A percentile compares a stretch with the other conserved stretches of the same genome.
Conservation (phyloP, 768 basidiomycete genomes). For the Suillus subluteus region DNA sequence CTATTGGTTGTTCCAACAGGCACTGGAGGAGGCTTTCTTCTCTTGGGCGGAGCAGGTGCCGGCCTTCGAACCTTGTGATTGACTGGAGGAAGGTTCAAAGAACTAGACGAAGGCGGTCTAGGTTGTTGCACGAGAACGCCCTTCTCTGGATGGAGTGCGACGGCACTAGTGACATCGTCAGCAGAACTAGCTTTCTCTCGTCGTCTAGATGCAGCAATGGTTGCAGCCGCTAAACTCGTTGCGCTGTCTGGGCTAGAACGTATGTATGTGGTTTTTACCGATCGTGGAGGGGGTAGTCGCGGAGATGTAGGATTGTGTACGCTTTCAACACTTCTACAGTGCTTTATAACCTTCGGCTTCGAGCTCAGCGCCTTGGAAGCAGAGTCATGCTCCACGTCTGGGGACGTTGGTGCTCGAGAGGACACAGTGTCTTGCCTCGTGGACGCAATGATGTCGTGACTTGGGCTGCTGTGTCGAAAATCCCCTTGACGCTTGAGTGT, state of each 20-base stretch:
- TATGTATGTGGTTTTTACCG: conserved; percentile 40
- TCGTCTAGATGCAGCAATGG: conserved; percentile 20
- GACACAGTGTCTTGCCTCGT: conserved; percentile 38
- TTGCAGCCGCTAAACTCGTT: conserved; percentile 33
- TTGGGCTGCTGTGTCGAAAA: conserved; percentile 45
- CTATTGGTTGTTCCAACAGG: conserved; percentile 53
- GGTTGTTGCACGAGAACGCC: conserved; percentile 20
- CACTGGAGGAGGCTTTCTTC: conserved; percentile 74
- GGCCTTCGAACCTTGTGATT: conserved; percentile 45
- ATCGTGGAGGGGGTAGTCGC: conserved; percentile 35
- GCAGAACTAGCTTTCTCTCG: conserved; percentile 31
- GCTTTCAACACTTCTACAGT: conserved; percentile 70
- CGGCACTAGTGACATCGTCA: conserved; percentile 26
- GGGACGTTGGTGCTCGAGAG: conserved; percentile 18
- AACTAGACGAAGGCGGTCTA: conserved; percentile 23
- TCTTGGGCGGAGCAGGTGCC: conserved; percentile 68
- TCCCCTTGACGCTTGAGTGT: conserved; percentile 28
- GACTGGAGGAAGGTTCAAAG: conserved; percentile 21
- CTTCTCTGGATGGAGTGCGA: conserved; percentile 21
- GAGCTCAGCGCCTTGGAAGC: conserved; percentile 26
- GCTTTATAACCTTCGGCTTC: conserved; percentile 53
- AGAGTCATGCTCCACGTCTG: conserved; percentile 23
- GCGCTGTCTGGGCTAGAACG: conserved; percentile 45
- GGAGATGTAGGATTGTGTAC: conserved; percentile 37
- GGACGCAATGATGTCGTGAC: conserved; percentile 44